Conservation (phyloP, 495 filamentous ascomycete species). For the Aspergillus diversus region DNA sequence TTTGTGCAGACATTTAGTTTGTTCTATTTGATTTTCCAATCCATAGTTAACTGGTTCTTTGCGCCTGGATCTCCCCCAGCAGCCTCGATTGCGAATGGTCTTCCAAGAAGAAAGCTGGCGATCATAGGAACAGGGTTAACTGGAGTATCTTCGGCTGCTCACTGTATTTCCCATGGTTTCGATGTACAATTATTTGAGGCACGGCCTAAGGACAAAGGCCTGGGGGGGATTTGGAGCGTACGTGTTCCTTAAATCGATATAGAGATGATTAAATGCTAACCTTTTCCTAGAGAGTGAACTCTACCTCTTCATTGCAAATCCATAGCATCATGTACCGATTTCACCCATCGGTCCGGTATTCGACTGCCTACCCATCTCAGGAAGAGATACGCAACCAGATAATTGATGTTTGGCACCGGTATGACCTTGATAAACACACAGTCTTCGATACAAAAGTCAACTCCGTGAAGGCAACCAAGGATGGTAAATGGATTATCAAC, state of each 20-base stretch:
- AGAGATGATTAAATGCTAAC: not conserved
- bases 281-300: conserved; percentile 68
- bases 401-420: conserved; percentile 71
- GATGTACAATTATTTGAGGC: conserved; percentile 80
- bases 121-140: conserved; percentile 84
- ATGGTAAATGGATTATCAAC: conserved; percentile 82
- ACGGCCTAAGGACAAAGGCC: conserved; percentile 56
- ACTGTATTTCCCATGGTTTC: conserved; percentile 87
- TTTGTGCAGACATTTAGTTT: conserved; percentile 53
- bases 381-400: conserved; percentile 74
- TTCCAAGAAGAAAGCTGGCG: conserved; percentile 65
- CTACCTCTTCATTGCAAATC: conserved; percentile 79
- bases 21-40: conserved; percentile 70
- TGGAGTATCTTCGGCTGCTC: conserved; percentile 78
- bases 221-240: conserved; percentile 88
- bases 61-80: conserved; percentile 70
- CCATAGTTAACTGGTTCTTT: conserved; percentile 65
- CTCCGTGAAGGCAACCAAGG: conserved; percentile 66
- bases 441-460: conserved; percentile 70
- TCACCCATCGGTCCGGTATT: conserved; percentile 76
- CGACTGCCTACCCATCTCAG: conserved; percentile 73
- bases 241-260: conserved; percentile 25
- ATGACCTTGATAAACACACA: conserved; percentile 70
- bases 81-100: conserved; percentile 47
- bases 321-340: conserved; percentile 89